Evolutionary conservation across 2,329 filamentous ascomycete genomes (phyloP).

Genomic region (Fragosphaeria purpurea): DNA sequence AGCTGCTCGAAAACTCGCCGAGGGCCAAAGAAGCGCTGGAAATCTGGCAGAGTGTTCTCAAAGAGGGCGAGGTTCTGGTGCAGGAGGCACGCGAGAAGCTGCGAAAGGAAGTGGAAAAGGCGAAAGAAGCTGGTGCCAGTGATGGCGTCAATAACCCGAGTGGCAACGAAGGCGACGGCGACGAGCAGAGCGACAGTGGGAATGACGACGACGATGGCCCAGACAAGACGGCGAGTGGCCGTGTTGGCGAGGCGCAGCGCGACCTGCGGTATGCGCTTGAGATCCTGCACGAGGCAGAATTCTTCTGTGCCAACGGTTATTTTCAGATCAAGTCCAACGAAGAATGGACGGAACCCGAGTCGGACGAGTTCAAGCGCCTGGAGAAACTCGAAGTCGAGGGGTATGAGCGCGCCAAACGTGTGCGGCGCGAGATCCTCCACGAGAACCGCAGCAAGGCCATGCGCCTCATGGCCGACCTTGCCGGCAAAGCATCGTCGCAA

Average conservation of each 20-base stretch:
- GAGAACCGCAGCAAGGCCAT: constrained; percentile 48
- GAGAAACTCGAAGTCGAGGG: constrained; percentile 61
- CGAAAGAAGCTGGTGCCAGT: constrained; percentile 15
- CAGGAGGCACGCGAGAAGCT: constrained; percentile 55
- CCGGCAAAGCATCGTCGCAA: constrained; percentile 39
- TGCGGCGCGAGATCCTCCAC: constrained; percentile 70
- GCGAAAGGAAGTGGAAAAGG: constrained; percentile 34
- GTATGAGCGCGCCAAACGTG: constrained; percentile 68
- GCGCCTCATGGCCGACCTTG: constrained; percentile 53
- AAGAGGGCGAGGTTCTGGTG: constrained; percentile 43
- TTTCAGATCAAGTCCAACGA: constrained; percentile 72
- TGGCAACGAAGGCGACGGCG: constrained; percentile 21
- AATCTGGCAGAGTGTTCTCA: constrained; percentile 54
- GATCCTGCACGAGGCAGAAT: constrained; percentile 69
- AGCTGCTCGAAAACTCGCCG: constrained; percentile 68
- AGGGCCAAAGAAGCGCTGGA: constrained; percentile 56
- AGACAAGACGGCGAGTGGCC: constrained; percentile 21
- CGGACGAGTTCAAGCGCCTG: constrained; percentile 53
- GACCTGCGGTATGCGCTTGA: constrained; percentile 66
- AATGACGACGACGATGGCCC: constrained; percentile 24
- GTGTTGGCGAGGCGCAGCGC: constrained; percentile 49
- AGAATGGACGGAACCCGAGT: constrained; percentile 53
- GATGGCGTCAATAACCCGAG: not conserved
- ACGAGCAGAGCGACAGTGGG: constrained; percentile 21
- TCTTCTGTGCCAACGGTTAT: constrained; percentile 74